Conservation (phyloP, 495 filamentous ascomycete genomes). For the Cenococcum geophilum region DNA sequence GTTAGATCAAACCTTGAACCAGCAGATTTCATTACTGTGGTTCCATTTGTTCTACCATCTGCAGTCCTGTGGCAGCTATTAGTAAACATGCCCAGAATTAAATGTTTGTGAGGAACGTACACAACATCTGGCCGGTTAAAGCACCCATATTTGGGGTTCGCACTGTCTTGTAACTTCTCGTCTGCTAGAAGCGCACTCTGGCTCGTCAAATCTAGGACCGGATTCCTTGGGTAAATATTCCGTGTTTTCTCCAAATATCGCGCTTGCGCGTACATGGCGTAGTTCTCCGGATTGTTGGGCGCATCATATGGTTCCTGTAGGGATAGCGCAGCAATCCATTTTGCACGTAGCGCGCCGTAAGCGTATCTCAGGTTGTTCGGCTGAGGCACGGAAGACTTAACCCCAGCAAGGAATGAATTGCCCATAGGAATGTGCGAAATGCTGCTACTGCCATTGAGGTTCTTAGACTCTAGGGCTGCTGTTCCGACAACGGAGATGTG, state of each 20-base stretch:
- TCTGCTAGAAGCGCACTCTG: conserved; percentile 14
- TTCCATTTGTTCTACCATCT: not conserved
- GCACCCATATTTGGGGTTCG: conserved; percentile 8
- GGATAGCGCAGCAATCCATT: conserved; percentile 12
- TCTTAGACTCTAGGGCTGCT: conserved; percentile 5
- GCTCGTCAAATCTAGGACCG: conserved; percentile 11
- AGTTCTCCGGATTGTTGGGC: conserved; percentile 21
- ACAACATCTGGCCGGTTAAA: conserved; percentile 14
- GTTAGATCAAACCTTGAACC: not conserved
- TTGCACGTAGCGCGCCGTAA: conserved; percentile 19
- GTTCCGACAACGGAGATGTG: conserved; percentile 19
- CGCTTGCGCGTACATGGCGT: conserved; percentile 22
- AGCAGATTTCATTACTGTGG: not conserved
- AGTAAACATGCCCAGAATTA: not conserved
- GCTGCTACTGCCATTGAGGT: not conserved
- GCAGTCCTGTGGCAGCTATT: not conserved
- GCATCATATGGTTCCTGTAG: conserved; percentile 19
- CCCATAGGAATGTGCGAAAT: conserved; percentile 9
- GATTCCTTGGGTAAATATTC: conserved; percentile 13
- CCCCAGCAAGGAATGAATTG: conserved; percentile 20
- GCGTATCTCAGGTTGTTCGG: conserved; percentile 15
- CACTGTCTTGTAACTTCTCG: conserved; percentile 11
- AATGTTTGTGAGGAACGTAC: conserved; percentile 9
- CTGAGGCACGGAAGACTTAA: conserved; percentile 16
- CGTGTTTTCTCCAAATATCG: conserved; percentile 18